phyloP scores from a whole-genome alignment of 192 early-diverging fungal genomes.

The Chytriomyces hyalinus region DNA sequence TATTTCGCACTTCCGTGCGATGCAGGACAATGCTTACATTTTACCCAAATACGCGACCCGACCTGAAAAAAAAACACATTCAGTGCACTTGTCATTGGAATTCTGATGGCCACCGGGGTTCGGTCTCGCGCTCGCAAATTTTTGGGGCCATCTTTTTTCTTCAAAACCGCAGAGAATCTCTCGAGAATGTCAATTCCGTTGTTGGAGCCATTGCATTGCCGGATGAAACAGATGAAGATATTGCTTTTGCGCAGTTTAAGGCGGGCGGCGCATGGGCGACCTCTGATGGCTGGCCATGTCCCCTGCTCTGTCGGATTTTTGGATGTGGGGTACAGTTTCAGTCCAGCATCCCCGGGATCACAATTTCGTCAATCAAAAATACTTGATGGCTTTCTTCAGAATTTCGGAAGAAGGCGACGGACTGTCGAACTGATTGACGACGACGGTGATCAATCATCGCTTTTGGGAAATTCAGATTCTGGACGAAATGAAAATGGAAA shows the following conservation, averaged over 20 bases:
- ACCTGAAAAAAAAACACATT: conserved; percentile 50
- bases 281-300: conserved; percentile 74
- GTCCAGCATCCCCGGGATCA: no score
- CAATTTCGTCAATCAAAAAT: no score
- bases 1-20: no score
- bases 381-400: conserved; percentile 8
- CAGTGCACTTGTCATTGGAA: conserved; percentile 50
- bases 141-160: conserved; percentile 32
- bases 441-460: neutral
- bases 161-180: conserved; percentile 10
- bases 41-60: no score
- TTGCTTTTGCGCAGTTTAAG: neutral
- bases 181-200: neutral
- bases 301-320: conserved; percentile 71
- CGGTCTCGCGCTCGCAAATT: conserved; percentile 45
- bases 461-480: conserved; percentile 3
- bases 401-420: conserved; percentile 2
- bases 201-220: conserved; percentile 4
- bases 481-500: neutral
- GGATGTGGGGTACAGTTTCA: conserved; percentile 19
- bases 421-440: neutral
- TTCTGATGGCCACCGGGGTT: conserved; percentile 46
- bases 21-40: no score
- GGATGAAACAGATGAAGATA: conserved; percentile 21
- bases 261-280: conserved; percentile 6